Base-by-base conservation (phyloP, 768 basidiomycete species). In the Xerocomus brunneocitrinus region DNA sequence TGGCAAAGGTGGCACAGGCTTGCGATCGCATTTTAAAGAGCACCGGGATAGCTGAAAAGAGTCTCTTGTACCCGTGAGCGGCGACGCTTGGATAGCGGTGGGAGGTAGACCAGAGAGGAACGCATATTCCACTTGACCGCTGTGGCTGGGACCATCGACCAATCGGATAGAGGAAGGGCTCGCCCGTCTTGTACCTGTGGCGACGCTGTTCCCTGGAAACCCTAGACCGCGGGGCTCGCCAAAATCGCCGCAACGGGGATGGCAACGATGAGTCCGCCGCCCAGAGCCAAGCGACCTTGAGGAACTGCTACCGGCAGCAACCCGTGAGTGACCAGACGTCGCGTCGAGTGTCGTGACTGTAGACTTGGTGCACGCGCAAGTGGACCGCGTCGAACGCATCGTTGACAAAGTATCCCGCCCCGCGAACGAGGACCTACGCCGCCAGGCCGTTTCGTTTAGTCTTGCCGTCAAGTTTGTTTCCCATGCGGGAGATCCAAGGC, bases 401-500 rank as follows among this genome's bases (percentile, higher is more conserved):
- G 54, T 47, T 16, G 60, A 53, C 4, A 36, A 16, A 7, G 49
- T 54, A 7, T 56, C 58, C 0, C 53, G 30, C 22, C 28, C 58
- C 39, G 16, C 46, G 24, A 54, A 56, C 0, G 52, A 54, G 38
- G 56, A 44, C 25, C 38, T 36, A n/a, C 44, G 51, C 25, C 56
- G 50, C 55, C 58, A 55, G 30, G 46, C 9, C 13, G 49, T 46
- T 2, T 30, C 38, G 48, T 55, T 47, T 41, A 65, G 31, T 14
- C 49, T 58, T 14, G 63, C 56, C n/a, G 49, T 50, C 36, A 61
- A 42, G 12, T 30, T 49, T 2, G 63, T 66, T 52, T 69, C 68
- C 67, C 69, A 71, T n/a, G 53, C 16, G 28, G 68, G 68, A 12
- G 69, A 71, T 28, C 68, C 68, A 13, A 69, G 56, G 46, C 58